Percentiles rank a stretch among this genome's conserved stretches.
phyloP scores from a whole-genome alignment of 441 rosid species.

The Mallotus japonicus region DNA sequence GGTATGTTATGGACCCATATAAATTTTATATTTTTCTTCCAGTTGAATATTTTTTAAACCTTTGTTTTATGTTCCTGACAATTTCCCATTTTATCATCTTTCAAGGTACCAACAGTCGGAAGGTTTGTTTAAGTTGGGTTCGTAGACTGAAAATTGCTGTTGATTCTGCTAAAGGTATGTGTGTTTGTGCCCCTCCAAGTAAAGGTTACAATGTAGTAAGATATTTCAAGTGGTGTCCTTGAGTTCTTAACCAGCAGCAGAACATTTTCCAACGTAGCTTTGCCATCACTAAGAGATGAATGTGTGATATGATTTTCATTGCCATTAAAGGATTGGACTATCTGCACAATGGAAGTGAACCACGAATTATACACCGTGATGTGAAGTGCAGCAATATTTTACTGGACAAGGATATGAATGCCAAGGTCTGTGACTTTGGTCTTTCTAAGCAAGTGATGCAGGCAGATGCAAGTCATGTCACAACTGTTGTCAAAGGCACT shows the following conservation, averaged over 20 bases:
- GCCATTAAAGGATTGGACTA: slow-evolving; percentile 71
- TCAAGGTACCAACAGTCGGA: slow-evolving; percentile 58
- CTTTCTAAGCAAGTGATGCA: slow-evolving; percentile 84
- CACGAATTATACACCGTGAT: slow-evolving; percentile 85
- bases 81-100: slow-evolving; percentile 7
- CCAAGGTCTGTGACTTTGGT: slow-evolving; percentile 87
- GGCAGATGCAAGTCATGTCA: slow-evolving; percentile 80
- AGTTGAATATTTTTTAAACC: not conserved
- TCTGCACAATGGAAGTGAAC: slow-evolving; percentile 85
- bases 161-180: slow-evolving; percentile 88
- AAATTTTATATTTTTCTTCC: not conserved
- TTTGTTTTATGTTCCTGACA: not conserved
- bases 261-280: not conserved
- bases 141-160: slow-evolving; percentile 82
- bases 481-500: slow-evolving; percentile 92
- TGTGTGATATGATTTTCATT: slow-evolving; percentile 9
- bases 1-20: slow-evolving; percentile 41
- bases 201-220: too few species aligned
- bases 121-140: slow-evolving; percentile 74
- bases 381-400: slow-evolving; percentile 85
- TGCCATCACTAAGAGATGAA: slow-evolving; percentile 1
- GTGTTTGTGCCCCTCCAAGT: not conserved
- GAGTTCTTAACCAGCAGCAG: not conserved
- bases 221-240: not conserved
- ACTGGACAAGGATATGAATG: slow-evolving; percentile 81